A percentile compares a stretch with the other conserved stretches of the same genome.
Conservation (phyloP, 1,284 basidiomycete genomes). For the Sanguinoderma infundibulare region DNA sequence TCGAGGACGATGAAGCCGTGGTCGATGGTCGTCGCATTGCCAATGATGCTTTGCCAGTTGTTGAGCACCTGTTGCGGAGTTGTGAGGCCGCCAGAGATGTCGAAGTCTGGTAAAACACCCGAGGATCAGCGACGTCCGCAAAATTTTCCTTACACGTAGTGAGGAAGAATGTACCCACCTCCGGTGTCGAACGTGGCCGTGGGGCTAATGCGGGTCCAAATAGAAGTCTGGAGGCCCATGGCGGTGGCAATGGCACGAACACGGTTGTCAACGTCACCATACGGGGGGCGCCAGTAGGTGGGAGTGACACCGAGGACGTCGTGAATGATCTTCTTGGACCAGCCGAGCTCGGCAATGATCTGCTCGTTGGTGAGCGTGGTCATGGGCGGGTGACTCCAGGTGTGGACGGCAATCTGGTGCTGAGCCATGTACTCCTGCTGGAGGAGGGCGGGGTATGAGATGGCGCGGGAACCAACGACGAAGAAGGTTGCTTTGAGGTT, state of each 20-base stretch:
- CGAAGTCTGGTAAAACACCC: conserved; percentile 60
- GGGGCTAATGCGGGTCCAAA: conserved; percentile 70
- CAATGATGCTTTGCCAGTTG: conserved; percentile 69
- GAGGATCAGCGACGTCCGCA: not conserved
- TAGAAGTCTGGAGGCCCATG: conserved; percentile 69
- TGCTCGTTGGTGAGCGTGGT: conserved; percentile 83
- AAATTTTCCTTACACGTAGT: not conserved
- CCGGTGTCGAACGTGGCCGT: conserved; percentile 66
- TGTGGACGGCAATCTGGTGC: conserved; percentile 75
- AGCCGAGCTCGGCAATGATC: conserved; percentile 88
- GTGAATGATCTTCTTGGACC: conserved; percentile 85
- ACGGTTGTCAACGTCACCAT: conserved; percentile 78
- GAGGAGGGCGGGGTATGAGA: conserved; percentile 62
- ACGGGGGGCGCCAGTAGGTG: conserved; percentile 68
- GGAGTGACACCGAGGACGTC: conserved; percentile 77
- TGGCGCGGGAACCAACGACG: conserved; percentile 80
- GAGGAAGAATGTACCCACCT: conserved; percentile 42
- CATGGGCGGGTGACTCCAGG: conserved; percentile 68
- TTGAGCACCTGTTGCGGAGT: conserved; percentile 60
- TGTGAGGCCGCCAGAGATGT: conserved; percentile 69
- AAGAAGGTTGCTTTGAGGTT: conserved; percentile 87
- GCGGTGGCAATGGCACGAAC: conserved; percentile 78
- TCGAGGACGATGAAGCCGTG: conserved; percentile 78
- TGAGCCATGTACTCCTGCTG: conserved; percentile 75
- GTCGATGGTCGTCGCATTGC: conserved; percentile 50